Conservation (phyloP, 441 rosid genomes). For the Bruguiera hainesii region DNA sequence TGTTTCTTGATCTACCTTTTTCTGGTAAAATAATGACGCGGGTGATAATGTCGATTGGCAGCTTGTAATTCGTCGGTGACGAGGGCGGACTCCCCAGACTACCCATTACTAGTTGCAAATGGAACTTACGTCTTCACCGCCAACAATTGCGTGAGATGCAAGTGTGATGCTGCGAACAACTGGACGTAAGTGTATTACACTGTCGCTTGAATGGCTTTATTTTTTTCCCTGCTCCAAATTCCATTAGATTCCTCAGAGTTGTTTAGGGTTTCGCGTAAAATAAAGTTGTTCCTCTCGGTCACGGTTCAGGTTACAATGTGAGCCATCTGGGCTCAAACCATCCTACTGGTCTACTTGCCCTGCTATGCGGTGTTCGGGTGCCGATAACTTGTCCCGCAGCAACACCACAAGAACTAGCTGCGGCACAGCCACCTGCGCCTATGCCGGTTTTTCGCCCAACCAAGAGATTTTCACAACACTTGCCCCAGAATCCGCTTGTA, state of each 20-base stretch:
- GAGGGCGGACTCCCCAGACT: slow-evolving; percentile 42
- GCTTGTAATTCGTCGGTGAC: slow-evolving; percentile 66
- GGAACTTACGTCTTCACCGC: slow-evolving; percentile 62
- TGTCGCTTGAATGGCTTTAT: not conserved
- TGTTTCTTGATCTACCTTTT: not conserved
- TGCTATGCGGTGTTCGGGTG: slow-evolving; percentile 36
- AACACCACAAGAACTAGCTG: not conserved
- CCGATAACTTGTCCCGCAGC: not conserved
- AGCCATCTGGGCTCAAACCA: slow-evolving; percentile 43
- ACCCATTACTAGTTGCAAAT: slow-evolving; percentile 45
- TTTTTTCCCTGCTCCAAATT: not conserved
- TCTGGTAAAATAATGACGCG: slow-evolving; percentile 49
- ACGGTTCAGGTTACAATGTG: slow-evolving; percentile 57
- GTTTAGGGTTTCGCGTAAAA: not conserved
- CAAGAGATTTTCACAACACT: not conserved
- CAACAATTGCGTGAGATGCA: slow-evolving; percentile 60
- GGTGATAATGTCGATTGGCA: slow-evolving; percentile 23
- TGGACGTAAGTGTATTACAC: slow-evolving; percentile 50
- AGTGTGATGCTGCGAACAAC: slow-evolving; percentile 44
- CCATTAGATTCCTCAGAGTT: not conserved
- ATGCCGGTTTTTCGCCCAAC: not conserved
- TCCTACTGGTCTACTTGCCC: slow-evolving; percentile 48
- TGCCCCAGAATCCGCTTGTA: not conserved
- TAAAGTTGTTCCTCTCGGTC: slow-evolving; percentile 15
- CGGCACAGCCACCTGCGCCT: not conserved